Conservation (phyloP, 2,329 filamentous ascomycete species). For the Sphaerostilbella broomeana region DNA sequence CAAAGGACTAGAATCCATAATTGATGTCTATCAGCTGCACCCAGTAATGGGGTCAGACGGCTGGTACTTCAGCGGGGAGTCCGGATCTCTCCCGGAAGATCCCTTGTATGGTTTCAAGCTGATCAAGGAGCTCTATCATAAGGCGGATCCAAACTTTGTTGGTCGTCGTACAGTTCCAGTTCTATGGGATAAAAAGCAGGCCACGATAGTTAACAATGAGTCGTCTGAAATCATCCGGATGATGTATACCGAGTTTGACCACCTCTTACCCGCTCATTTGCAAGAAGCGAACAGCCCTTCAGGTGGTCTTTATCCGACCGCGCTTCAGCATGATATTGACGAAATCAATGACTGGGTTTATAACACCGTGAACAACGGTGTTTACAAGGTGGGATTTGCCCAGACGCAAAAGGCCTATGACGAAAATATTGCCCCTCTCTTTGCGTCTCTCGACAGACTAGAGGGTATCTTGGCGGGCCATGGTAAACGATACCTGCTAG, state of each 20-base stretch:
- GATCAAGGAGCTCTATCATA: slow-evolving; percentile 64
- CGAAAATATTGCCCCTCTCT: slow-evolving; percentile 52
- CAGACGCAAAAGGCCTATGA: slow-evolving; percentile 60
- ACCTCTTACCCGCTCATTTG: slow-evolving; percentile 44
- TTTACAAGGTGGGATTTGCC: slow-evolving; percentile 57
- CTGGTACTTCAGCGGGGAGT: slow-evolving; percentile 45
- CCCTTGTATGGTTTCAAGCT: slow-evolving; percentile 60
- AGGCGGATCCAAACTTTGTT: slow-evolving; percentile 57
- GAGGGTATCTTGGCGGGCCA: slow-evolving; percentile 49
- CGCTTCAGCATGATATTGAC: slow-evolving; percentile 52
- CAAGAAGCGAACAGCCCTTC: slow-evolving; percentile 44
- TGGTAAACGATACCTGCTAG: slow-evolving; percentile 54
- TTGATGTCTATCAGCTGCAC: slow-evolving; percentile 62
- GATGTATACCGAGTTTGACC: slow-evolving; percentile 69
- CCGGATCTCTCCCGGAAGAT: slow-evolving; percentile 46
- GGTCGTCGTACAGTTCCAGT: slow-evolving; percentile 70
- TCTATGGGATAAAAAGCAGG: slow-evolving; percentile 61
- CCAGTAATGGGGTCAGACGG: slow-evolving; percentile 55
- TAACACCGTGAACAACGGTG: slow-evolving; percentile 41
- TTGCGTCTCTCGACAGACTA: slow-evolving; percentile 56
- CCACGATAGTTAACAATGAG: slow-evolving; percentile 76
- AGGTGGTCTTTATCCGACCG: slow-evolving; percentile 51
- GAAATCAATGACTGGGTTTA: slow-evolving; percentile 64
- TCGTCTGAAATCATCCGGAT: slow-evolving; percentile 79
- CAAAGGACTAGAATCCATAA: slow-evolving; percentile 65